Percentiles rank a stretch among this genome's conserved stretches.
phyloP scores from a whole-genome alignment of 768 basidiomycete genomes.

The Lentinula edodes region DNA sequence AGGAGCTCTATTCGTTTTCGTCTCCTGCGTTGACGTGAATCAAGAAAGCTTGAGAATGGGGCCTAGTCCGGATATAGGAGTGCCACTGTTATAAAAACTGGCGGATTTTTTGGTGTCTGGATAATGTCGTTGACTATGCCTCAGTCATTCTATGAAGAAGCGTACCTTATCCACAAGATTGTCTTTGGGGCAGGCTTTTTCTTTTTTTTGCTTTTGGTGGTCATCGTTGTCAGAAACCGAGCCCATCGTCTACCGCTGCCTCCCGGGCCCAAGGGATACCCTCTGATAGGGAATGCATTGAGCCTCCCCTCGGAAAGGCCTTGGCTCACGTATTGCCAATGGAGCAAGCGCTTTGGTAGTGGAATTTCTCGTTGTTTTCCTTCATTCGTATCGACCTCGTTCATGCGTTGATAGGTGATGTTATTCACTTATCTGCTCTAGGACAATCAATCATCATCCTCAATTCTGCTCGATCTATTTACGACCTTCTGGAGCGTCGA shows the following conservation, averaged over 20 bases:
- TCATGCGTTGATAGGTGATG: constrained; percentile 1
- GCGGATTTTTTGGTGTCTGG: background rate
- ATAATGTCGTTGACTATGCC: background rate
- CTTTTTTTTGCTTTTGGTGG: background rate
- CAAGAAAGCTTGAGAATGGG: too few relatives aligned
- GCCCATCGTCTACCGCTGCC: constrained; percentile 16
- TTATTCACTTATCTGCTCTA: constrained; percentile 18
- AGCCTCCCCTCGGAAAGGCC: constrained; percentile 28
- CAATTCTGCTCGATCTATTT: constrained; percentile 23
- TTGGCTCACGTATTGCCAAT: constrained; percentile 26
- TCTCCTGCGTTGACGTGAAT: background rate
- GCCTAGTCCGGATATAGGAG: background rate
- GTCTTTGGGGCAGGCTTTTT: background rate
- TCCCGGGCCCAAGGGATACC: constrained; percentile 30
- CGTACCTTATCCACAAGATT: background rate
- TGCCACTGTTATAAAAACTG: background rate
- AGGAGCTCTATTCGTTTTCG: background rate
- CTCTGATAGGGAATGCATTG: constrained; percentile 29
- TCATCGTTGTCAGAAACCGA: constrained; percentile 3
- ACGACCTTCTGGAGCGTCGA: constrained; percentile 28
- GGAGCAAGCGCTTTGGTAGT: constrained; percentile 31
- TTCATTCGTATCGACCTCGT: background rate
- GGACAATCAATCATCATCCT: constrained; percentile 23
- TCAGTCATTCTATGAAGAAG: background rate
- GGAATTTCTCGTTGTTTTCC: constrained; percentile 22